These are phyloP conservation scores for Moesziomyces sp. DNA, from an alignment of 1,284 basidiomycete species.

Conservation along the genomic window DNA sequence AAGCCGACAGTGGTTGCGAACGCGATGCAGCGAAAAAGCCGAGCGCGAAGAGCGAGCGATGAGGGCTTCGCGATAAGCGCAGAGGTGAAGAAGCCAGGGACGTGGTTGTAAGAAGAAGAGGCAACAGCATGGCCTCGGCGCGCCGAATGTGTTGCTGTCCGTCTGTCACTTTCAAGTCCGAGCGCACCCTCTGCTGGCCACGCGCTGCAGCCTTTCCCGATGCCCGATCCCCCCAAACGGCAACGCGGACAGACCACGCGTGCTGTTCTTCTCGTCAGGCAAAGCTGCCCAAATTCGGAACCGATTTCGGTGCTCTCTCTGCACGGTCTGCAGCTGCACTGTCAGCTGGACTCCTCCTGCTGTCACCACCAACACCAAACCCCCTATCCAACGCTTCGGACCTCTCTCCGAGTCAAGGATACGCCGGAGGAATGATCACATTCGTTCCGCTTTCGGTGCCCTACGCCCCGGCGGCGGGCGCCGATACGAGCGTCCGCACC, in stretches of 20 bases:
- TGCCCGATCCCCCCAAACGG: slow-evolving; percentile 2
- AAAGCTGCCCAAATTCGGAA: background rate
- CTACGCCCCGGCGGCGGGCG: slow-evolving; percentile 30
- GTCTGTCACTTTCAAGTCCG: slow-evolving; percentile 3
- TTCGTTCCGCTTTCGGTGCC: slow-evolving; percentile 59
- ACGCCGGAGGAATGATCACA: slow-evolving; percentile 45
- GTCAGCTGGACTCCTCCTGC: background rate
- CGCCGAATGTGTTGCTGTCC: slow-evolving; percentile 8
- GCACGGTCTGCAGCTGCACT: background rate
- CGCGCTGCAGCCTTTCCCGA: slow-evolving; percentile 5
- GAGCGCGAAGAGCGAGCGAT: no score
- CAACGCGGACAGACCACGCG: background rate
- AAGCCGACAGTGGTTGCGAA: no score
- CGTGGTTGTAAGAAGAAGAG: no score
- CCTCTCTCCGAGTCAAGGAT: background rate
- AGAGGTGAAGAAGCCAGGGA: no score
- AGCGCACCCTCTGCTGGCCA: slow-evolving; percentile 8
- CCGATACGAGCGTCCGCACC: slow-evolving; percentile 26
- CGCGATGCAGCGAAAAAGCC: no score
- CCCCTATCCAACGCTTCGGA: background rate
- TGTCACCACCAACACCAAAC: background rate
- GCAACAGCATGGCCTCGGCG: no score
- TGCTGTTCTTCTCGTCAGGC: background rate
- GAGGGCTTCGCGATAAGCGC: no score
- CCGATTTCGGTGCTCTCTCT: background rate